Base-by-base conservation (phyloP, 208 protist species). In the Strigomonas oncopelti region DNA sequence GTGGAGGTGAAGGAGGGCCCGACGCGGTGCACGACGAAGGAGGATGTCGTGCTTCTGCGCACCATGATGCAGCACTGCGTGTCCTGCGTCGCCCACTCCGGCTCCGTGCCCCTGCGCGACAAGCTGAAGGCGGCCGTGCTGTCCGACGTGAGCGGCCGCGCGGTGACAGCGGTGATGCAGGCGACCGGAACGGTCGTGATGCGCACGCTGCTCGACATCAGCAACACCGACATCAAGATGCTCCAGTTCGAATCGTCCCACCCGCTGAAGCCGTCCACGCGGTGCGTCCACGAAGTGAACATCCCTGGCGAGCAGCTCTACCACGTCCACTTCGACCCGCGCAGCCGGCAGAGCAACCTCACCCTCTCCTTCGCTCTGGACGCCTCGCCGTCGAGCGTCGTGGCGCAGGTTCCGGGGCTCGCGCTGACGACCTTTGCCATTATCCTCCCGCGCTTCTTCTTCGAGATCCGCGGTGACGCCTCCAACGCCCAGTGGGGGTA, bases 401-500 rank as follows among this genome's bases (percentile, higher is more conserved):
- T 90, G 36, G 75, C 81, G 29, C 78, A 90, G 69, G 69, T 78
- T 31, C 77, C 81, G 51, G 81, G 80, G 25, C 80, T 78, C 42
- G 77, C 79, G n/a, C 56, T 91, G 1, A 57, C 73, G 18, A 59
- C 87, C 36, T 82, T 91, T 57, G 69, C 52, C 25, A 78, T 90
- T 52, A 64, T 56, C 11, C 72, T 89, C 38, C 75, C 78, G 32
- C 74, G 81, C 11, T 84, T 95, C 56, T 92, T 84, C 57, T 67
- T 93, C 38, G 80, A 84, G 61, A 71, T 90, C 3, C 80, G 85
- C 25, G 83, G 79, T 57, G 80, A 84, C 59, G 67, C 77, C 20
- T 72, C 82, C 32, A 74, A 58, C 16, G 67, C 80, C 1, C 90
- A 92, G 72, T 94, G 88, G 89, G 91, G 91, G n/a, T 92, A 92